Conservation (phyloP, 2,329 filamentous ascomycete species). For the Helotiales sp. region DNA sequence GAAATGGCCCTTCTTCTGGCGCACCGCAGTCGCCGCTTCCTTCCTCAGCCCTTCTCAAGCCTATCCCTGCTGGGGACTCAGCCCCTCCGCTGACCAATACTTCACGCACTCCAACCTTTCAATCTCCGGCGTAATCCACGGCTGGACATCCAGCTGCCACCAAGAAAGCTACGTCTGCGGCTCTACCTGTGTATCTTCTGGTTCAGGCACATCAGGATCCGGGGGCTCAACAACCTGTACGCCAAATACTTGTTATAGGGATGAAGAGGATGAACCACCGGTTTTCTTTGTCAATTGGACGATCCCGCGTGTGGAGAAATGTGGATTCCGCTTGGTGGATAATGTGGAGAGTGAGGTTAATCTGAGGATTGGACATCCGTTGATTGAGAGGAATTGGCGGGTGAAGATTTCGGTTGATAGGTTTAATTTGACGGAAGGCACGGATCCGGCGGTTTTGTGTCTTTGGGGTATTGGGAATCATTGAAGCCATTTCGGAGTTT, state of each 20-base stretch:
- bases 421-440: neutral
- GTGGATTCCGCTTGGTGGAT: neutral
- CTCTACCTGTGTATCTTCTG: neutral
- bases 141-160: neutral
- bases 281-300: constrained; percentile 3
- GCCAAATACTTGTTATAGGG: neutral
- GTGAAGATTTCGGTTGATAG: neutral
- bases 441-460: neutral
- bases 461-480: constrained; percentile 12
- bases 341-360: constrained; percentile 4
- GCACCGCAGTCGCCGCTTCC: neutral
- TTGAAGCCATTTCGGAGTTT: neutral
- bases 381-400: constrained; percentile 6
- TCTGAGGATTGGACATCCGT: neutral
- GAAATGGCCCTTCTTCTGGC: constrained; percentile 8
- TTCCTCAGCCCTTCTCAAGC: neutral
- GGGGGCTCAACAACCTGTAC: neutral
- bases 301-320: neutral
- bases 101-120: neutral
- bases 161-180: neutral
- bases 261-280: neutral
- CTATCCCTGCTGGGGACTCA: neutral
- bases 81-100: neutral
- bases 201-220: neutral
- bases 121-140: neutral